Conservation (phyloP, 176 grass and related monocot genomes). For the Melocanna baccifera region DNA sequence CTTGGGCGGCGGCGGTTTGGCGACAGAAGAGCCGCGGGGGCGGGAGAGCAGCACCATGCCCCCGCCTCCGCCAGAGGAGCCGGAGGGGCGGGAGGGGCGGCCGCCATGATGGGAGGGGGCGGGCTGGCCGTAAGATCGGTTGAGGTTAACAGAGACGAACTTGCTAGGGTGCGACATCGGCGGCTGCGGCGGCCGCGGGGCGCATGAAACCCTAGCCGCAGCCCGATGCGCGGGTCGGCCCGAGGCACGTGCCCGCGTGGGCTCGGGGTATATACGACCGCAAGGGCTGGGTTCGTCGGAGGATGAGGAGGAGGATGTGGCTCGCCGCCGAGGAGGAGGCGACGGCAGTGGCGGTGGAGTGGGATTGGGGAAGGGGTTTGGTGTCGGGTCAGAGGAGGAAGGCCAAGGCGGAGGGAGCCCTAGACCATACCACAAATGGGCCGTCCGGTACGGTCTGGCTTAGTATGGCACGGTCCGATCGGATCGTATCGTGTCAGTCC, state of each 20-base stretch:
- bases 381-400: slow-evolving; percentile 35
- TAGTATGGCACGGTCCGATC: no score
- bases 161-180: slow-evolving; percentile 88
- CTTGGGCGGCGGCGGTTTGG: slow-evolving; percentile 65
- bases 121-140: slow-evolving; percentile 70
- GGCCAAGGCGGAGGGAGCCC: neutral
- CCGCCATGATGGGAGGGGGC: slow-evolving; percentile 42
- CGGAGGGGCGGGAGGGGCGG: slow-evolving; percentile 42
- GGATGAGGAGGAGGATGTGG: neutral
- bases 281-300: neutral
- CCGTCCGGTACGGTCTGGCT: no score
- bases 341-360: slow-evolving; percentile 38
- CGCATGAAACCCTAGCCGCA: slow-evolving; percentile 61
- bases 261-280: neutral
- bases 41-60: slow-evolving; percentile 90
- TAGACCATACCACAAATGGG: neutral
- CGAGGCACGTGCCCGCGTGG: neutral
- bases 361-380: slow-evolving; percentile 32
- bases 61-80: slow-evolving; percentile 41
- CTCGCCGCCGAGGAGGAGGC: slow-evolving; percentile 52
- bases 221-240: slow-evolving; percentile 24
- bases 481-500: no score
- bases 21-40: slow-evolving; percentile 43
- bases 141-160: slow-evolving; percentile 82
- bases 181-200: slow-evolving; percentile 11